Conservation (phyloP, 202 grass and related monocot species). For the Alloteropsis angusta region DNA sequence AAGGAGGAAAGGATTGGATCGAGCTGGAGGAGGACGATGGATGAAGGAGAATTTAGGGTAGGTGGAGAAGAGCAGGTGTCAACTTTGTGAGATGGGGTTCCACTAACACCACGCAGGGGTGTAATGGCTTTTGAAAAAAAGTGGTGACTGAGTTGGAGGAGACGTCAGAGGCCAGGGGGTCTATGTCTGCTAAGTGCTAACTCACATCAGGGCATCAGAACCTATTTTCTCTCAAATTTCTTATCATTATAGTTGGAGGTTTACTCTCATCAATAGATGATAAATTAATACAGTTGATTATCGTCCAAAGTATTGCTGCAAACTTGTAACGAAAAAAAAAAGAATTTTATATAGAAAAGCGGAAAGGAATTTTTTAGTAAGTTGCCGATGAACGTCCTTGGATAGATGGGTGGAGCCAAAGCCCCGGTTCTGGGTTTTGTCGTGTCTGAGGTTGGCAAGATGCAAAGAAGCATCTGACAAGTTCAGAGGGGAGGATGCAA, state of each 20-base stretch:
- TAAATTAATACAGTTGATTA: too few relatives aligned
- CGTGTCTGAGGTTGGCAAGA: neutral
- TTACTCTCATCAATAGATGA: too few relatives aligned
- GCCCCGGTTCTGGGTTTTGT: neutral
- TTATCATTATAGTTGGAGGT: too few relatives aligned
- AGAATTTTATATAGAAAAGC: too few relatives aligned
- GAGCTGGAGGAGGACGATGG: neutral
- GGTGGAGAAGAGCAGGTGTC: slow-evolving; percentile 17
- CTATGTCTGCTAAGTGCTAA: too few relatives aligned
- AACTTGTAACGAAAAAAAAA: too few relatives aligned
- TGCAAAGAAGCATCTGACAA: neutral
- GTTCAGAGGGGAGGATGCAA: neutral
- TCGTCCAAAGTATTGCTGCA: too few relatives aligned
- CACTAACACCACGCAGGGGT: neutral
- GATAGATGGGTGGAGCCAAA: neutral
- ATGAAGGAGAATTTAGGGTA: neutral
- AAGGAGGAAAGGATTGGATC: neutral
- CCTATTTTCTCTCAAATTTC: neutral
- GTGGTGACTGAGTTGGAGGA: neutral
- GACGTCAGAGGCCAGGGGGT: too few relatives aligned
- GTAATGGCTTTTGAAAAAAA: neutral
- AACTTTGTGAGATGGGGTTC: slow-evolving; percentile 11
- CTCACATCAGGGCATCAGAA: too few relatives aligned
- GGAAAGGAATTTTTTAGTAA: too few relatives aligned
- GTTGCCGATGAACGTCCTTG: too few relatives aligned